Evolutionary conservation across 305 asterid species (phyloP).

Genomic region (Plantago coronopus): DNA sequence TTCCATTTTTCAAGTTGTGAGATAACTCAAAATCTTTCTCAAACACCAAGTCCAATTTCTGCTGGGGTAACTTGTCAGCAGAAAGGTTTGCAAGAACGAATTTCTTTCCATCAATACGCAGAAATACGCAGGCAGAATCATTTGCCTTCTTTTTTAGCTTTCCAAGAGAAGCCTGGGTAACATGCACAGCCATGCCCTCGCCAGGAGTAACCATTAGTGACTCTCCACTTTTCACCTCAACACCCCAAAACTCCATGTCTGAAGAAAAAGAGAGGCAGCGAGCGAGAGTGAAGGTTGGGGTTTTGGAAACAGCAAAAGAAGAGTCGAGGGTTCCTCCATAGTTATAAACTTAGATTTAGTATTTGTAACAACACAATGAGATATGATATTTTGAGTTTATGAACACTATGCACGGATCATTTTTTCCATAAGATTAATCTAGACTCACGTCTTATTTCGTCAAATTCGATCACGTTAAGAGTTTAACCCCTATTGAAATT

Average conservation of each 20-base stretch:
- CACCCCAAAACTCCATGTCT: neutral
- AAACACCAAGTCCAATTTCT: constrained; percentile 75
- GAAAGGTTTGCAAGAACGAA: constrained; percentile 78
- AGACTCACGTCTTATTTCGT: too few relatives aligned
- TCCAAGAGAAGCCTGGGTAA: constrained; percentile 64
- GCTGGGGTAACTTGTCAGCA: constrained; percentile 76
- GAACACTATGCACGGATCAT: too few relatives aligned
- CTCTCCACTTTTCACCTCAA: neutral
- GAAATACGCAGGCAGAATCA: constrained; percentile 47
- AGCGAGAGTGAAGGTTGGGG: neutral
- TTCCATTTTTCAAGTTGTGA: constrained; percentile 76
- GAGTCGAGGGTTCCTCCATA: too few relatives aligned
- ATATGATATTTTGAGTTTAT: too few relatives aligned
- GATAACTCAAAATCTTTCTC: constrained; percentile 65
- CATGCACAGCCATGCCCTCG: neutral
- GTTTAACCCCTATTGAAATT: too few relatives aligned
- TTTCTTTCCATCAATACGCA: constrained; percentile 52
- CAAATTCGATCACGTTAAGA: too few relatives aligned
- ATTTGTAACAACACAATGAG: too few relatives aligned
- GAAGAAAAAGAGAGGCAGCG: neutral
- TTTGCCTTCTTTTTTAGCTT: constrained; percentile 54
- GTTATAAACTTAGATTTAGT: too few relatives aligned
- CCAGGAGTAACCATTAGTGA: neutral
- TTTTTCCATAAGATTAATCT: too few relatives aligned
- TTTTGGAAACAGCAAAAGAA: too few relatives aligned